Evolutionary conservation across 140 eudicot genomes (phyloP).

Genomic region (Anethum foeniculum): DNA sequence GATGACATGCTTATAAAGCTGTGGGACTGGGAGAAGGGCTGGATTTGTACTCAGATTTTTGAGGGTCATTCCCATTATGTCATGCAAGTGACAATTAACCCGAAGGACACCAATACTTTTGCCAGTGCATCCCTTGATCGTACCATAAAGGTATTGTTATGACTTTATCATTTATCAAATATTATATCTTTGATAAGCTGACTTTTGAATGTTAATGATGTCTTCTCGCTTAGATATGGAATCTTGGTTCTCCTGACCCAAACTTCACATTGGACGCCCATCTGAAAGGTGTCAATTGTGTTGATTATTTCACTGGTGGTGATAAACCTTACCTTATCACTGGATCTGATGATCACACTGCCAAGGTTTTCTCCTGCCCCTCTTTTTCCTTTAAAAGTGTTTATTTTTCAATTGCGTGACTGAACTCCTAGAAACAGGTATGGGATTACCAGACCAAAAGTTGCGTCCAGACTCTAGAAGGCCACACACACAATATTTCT

Average conservation of each 20-base stretch:
- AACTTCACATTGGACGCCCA: conserved; percentile 84
- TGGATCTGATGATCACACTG: conserved; percentile 99
- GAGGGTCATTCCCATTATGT: conserved; percentile 98
- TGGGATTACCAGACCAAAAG: conserved; percentile 86
- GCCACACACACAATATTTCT: conserved; percentile 93
- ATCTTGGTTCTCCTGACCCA: conserved; percentile 88
- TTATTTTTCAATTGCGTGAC: neutral
- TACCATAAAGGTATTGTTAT: conserved; percentile 66
- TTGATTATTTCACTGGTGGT: conserved; percentile 83
- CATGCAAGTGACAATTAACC: conserved; percentile 94
- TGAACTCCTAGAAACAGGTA: conserved; percentile 39
- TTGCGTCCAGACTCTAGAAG: conserved; percentile 89
- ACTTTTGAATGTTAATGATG: conserved; percentile 4
- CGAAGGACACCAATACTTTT: conserved; percentile 87
- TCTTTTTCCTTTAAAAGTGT: conserved; percentile 1
- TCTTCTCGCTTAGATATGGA: conserved; percentile 59
- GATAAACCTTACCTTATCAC: conserved; percentile 81
- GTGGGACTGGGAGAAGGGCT: conserved; percentile 98
- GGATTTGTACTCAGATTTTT: conserved; percentile 86
- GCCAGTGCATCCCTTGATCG: conserved; percentile 99
- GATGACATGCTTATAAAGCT: conserved; percentile 98
- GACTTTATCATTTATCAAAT: neutral
- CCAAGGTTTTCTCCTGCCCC: conserved; percentile 48
- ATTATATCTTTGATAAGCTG: conserved; percentile 5
- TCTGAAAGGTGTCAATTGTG: conserved; percentile 93